phyloP scores from a whole-genome alignment of 116 monocot genomes.

The Trichopus zeylanicus region DNA sequence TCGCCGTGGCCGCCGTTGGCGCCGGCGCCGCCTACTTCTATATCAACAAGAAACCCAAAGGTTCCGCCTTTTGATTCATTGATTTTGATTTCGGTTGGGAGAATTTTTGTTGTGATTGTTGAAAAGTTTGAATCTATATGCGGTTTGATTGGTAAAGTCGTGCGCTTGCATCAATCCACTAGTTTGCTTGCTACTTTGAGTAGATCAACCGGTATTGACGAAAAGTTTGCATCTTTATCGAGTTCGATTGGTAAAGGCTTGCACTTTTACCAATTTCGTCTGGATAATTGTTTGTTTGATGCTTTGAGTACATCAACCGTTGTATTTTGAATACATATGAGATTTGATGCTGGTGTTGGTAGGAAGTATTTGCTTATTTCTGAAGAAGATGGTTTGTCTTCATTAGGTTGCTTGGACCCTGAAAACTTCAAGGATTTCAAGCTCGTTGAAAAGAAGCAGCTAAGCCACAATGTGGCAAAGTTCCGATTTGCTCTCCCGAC shows the following conservation, averaged over 20 bases:
- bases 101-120: neutral
- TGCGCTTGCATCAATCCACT: too few species aligned
- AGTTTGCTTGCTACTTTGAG: too few species aligned
- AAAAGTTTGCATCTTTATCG: too few species aligned
- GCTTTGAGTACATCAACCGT: too few species aligned
- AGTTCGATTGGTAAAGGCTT: too few species aligned
- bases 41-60: constrained; percentile 57
- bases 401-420: constrained; percentile 78
- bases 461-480: constrained; percentile 95
- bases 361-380: neutral
- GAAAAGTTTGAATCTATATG: neutral
- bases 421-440: constrained; percentile 94
- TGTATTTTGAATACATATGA: neutral
- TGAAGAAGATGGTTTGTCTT: neutral
- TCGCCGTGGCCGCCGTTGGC: constrained; percentile 59
- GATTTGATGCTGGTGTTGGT: too few species aligned
- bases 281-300: too few species aligned
- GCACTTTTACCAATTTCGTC: too few species aligned
- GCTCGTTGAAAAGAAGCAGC: constrained; percentile 74
- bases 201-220: too few species aligned
- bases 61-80: constrained; percentile 13
- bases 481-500: constrained; percentile 77
- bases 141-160: too few species aligned
- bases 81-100: neutral
- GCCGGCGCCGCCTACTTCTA: constrained; percentile 57